These are phyloP conservation scores for Trichoderma atroviride DNA, from an alignment of 2,329 filamentous ascomycete species.

Conservation along the genomic window DNA sequence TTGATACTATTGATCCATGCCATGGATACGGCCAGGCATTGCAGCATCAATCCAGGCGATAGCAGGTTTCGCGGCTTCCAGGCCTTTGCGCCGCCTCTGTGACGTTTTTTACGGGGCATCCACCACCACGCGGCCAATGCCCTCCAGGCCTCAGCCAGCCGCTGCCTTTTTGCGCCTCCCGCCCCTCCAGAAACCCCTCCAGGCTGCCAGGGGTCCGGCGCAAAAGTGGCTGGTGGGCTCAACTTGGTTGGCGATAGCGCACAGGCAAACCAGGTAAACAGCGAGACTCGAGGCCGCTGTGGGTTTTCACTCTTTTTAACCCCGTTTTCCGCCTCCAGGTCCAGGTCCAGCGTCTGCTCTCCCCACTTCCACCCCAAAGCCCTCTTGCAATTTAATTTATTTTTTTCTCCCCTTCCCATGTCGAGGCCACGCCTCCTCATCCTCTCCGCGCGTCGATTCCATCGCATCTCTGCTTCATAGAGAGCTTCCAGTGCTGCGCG, in stretches of 20 bases:
- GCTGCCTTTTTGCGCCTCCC: slow-evolving; percentile 5
- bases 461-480: neutral
- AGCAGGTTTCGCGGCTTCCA: neutral
- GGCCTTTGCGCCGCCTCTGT: slow-evolving; percentile 8
- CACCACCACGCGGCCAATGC: slow-evolving; percentile 17
- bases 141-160: neutral
- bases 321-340: neutral
- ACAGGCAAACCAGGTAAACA: slow-evolving; percentile 20
- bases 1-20: neutral
- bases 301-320: neutral
- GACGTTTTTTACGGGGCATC: slow-evolving; percentile 19
- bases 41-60: neutral
- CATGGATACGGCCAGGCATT: no score
- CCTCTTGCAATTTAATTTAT: slow-evolving; percentile 3
- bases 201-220: neutral
- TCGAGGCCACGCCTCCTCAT: slow-evolving; percentile 20
- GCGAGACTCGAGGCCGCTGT: neutral
- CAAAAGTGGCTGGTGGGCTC: neutral
- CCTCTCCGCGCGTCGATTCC: slow-evolving; percentile 14
- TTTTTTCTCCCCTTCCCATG: slow-evolving; percentile 4
- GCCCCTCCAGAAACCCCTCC: neutral
- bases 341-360: neutral
- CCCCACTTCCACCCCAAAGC: slow-evolving; percentile 11
- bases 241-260: neutral
- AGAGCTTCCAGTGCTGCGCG: slow-evolving; percentile 8